phyloP scores from a whole-genome alignment of 2,329 filamentous ascomycete genomes.

The Neocatenulostroma microsporum region DNA sequence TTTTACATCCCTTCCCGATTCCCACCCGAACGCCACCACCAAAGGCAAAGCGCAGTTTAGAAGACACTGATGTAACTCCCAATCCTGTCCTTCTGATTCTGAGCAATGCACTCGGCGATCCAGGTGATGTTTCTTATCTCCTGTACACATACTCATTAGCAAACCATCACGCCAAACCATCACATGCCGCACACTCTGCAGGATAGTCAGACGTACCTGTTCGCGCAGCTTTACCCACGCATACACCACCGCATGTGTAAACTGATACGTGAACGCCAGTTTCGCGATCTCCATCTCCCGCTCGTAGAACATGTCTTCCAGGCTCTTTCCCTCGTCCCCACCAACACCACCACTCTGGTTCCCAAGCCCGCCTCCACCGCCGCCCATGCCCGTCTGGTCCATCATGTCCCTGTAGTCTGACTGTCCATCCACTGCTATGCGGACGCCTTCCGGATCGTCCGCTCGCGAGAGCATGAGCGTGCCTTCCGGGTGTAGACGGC shows the following conservation, averaged over 20 bases:
- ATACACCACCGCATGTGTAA: conserved; percentile 90
- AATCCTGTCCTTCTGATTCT: conserved; percentile 98
- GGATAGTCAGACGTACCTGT: conserved; percentile 67
- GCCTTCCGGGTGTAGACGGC: conserved; percentile 85
- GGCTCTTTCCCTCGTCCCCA: conserved; percentile 69
- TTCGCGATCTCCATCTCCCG: conserved; percentile 99
- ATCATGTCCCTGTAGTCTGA: conserved; percentile 94
- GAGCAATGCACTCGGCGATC: conserved; percentile 99
- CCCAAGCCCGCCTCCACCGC: conserved; percentile 61
- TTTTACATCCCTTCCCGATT: too few species aligned
- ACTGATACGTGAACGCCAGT: conserved; percentile 88
- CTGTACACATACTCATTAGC: conserved; percentile 40
- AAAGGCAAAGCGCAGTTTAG: too few species aligned
- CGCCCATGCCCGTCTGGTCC: conserved; percentile 75
- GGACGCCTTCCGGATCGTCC: conserved; percentile 89
- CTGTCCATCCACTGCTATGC: conserved; percentile 86
- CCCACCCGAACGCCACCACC: too few species aligned
- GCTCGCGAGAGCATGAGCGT: conserved; percentile 90
- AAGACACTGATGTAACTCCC: conserved; percentile 99
- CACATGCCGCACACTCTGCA: neutral
- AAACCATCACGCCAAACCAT: neutral
- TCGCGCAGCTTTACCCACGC: conserved; percentile 96
- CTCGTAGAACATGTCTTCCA: conserved; percentile 98
- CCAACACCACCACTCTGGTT: conserved; percentile 79
- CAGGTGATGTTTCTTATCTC: conserved; percentile 99